Base-by-base conservation (phyloP, 768 basidiomycete genomes). In the Calocybe gangraenosa region DNA sequence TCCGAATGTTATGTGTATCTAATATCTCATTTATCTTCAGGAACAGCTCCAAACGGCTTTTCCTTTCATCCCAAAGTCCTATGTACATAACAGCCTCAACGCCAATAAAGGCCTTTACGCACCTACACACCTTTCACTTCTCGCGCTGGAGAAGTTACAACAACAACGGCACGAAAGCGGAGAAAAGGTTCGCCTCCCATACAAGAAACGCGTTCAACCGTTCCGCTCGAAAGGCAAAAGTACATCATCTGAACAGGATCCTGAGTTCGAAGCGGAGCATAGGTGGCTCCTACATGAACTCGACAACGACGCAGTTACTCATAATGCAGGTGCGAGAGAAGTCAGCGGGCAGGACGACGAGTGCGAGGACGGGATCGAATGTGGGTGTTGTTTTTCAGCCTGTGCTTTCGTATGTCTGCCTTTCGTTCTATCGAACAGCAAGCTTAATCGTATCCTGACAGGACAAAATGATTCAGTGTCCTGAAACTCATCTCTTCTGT, bases 401-500 rank as follows among this genome's bases (percentile, higher is more conserved):
- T 88, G 82, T 49, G 61, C 81, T 3, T 84, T 87, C 63, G 88
- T 90, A 60, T 46, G 87, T 68, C 25, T 32, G 36, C 22, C 21
- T 14, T 46, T n/a, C 11, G 38, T 19, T 10, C 21, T 41, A 34
- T 31, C 19, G 7, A 15, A 13, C 3, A 48, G 40, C 41, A 7
- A 37, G 34, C 46, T 32, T 35, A 21, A 44, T 33, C 22, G 28
- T 40, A 17, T 42, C 22, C 34, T 17, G n/a, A 22, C 20, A 94
- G 90, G 77, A 79, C 32, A 81, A 86, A 53, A 87, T 93, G 83
- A 73, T 89, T 1, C 92, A 94, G 65, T 95, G 92, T 55, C 82
- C 87, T 0, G 92, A 93, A 44, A 81, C 85, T 0, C 92, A 96
- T 60, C 76, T 92, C 2, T 96, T 95, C 67, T 95, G 92, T 63